Base-by-base conservation (phyloP, 805 yeast genomes). In the Candida awuae region DNA sequence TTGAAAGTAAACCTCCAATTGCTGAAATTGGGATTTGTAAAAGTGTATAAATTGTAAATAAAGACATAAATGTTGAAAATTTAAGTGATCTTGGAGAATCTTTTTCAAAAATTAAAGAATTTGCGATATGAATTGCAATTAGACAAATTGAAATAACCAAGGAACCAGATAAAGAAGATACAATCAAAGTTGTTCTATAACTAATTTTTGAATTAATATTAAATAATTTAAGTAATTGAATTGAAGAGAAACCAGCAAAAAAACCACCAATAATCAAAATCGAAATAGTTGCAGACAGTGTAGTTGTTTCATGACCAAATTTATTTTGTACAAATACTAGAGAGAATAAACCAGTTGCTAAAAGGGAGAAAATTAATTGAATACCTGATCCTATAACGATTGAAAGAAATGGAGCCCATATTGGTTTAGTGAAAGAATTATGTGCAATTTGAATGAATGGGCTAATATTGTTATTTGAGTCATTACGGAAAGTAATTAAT, bases 51-150 rank as follows among this genome's bases (percentile, higher is more conserved):
- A 79, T 58, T 8, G 69, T 46, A n/a, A 82, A 56, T 31, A 85
- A 56, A 1, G 74, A 68, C 7, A 81, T 59, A 16, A 85, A 69
- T 0, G 94, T 80, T 6, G 85, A 81, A 48, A 85, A 80, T 12
- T 95, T 95, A 32, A 84, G 63, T 0, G 90, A 87, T 35, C 71
- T 66, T 1, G 92, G 77, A 1, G 92, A 77, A 45, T 79, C 80
- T 48, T 77, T 71, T 2, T 80, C 80, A 85, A 88, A 83, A 8
- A 83, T 77, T 40, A 86, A 71, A 43, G 74, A 62, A 55, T 85
- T 86, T 42, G 83, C 59, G 18, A 74, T 53, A 18, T 81, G 55
- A 0, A 80, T 64, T 2, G 74, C 63, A 0, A 70, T 41, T 40
- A 83, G 58, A 0, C 77, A 65, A 3, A 62, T 50, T 30, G 61